Evolutionary conservation across 2,329 filamentous ascomycete genomes (phyloP).

Genomic region (Penicillium sp.): DNA sequence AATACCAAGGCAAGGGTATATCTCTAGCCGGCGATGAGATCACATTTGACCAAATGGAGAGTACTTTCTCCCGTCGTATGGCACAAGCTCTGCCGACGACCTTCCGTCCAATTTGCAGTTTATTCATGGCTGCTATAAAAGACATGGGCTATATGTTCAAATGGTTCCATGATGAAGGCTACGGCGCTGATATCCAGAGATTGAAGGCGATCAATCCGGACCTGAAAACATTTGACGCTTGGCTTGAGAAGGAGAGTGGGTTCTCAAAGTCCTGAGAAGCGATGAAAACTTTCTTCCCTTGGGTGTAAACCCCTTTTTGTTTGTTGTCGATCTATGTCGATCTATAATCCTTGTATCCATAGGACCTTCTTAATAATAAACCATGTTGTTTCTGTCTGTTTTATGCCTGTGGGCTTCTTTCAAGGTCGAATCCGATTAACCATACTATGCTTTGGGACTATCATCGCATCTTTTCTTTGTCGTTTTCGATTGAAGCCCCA

Average conservation of each 20-base stretch:
- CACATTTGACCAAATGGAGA: conserved; percentile 36
- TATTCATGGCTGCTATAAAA: conserved; percentile 45
- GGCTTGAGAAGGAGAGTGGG: conserved; percentile 51
- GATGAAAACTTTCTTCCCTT: neutral
- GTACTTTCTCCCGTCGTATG: neutral
- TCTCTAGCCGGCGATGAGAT: conserved; percentile 57
- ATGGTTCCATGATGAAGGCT: conserved; percentile 54
- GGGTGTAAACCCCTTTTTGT: too few relatives aligned
- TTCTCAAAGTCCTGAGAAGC: neutral
- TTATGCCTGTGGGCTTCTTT: too few relatives aligned
- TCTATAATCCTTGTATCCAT: too few relatives aligned
- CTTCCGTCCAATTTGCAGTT: conserved; percentile 42
- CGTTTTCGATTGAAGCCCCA: too few relatives aligned
- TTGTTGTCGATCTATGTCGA: too few relatives aligned
- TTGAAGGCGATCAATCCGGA: conserved; percentile 47
- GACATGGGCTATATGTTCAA: conserved; percentile 51
- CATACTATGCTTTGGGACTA: too few relatives aligned
- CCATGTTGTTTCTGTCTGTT: too few relatives aligned
- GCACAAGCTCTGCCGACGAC: conserved; percentile 45
- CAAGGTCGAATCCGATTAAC: too few relatives aligned
- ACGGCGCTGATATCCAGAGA: conserved; percentile 47
- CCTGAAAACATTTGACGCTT: conserved; percentile 51
- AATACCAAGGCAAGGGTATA: conserved; percentile 48
- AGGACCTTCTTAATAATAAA: too few relatives aligned
- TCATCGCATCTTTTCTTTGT: too few relatives aligned